Evolutionary conservation across 2,329 filamentous ascomycete species (phyloP).

Genomic region (Paracorniculantispora psalliotae): DNA sequence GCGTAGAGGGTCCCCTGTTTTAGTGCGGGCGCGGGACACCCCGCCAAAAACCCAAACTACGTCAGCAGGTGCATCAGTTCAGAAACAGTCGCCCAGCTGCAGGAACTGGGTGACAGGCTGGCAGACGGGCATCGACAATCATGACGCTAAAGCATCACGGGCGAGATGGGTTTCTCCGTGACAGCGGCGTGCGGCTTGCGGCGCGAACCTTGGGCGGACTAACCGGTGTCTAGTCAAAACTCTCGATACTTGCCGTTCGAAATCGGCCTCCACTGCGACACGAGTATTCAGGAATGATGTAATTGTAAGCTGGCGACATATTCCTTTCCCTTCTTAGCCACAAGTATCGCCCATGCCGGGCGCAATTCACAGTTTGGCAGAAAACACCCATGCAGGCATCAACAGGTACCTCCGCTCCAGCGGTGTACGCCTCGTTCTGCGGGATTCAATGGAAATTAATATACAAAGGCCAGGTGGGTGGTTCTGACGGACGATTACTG

Average conservation of each 20-base stretch:
- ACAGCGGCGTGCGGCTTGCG: neutral
- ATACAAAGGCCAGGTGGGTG: neutral
- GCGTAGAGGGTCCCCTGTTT: neutral
- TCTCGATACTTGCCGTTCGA: neutral
- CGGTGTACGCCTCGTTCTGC: neutral
- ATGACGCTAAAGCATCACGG: neutral
- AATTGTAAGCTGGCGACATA: constrained; percentile 3
- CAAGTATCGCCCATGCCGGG: neutral
- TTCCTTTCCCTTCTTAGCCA: constrained; percentile 6
- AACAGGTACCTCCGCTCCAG: neutral
- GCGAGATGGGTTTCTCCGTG: neutral
- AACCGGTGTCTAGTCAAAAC: neutral
- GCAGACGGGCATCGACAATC: neutral
- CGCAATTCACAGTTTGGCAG: constrained; percentile 1
- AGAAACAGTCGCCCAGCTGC: neutral
- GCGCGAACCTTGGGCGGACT: neutral
- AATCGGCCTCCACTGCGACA: no score
- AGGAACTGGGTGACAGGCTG: neutral
- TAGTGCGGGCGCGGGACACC: neutral
- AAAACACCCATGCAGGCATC: neutral
- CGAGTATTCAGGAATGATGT: neutral
- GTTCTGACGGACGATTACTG: neutral
- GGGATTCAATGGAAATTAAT: constrained; percentile 9
- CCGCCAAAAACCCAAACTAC: constrained; percentile 1
- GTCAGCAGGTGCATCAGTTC: neutral